A percentile compares a stretch with the other conserved stretches of the same genome.
Conservation (phyloP, 805 yeast species). For the Millerozyma miso region DNA sequence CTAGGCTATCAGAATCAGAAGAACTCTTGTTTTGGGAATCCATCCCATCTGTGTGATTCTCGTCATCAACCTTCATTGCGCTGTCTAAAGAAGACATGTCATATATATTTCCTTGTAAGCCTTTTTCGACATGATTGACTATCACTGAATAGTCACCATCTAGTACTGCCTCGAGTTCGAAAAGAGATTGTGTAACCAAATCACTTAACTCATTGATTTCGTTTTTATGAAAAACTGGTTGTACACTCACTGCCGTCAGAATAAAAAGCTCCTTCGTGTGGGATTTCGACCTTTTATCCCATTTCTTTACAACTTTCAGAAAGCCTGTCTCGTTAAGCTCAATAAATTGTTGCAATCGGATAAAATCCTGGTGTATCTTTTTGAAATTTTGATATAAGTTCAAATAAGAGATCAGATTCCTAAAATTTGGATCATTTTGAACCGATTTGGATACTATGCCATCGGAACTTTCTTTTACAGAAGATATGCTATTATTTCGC, state of each 20-base stretch:
- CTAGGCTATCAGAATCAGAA: not conserved
- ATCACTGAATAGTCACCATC: constrained; percentile 41
- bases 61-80: not conserved
- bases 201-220: constrained; percentile 85
- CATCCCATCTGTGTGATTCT: not conserved
- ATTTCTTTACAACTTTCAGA: constrained; percentile 90
- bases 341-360: constrained; percentile 86
- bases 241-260: constrained; percentile 90
- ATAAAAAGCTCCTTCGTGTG: constrained; percentile 90
- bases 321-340: constrained; percentile 95
- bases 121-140: constrained; percentile 4
- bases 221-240: constrained; percentile 90
- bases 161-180: constrained; percentile 65
- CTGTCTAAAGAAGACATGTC: constrained; percentile 4
- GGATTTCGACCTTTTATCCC: constrained; percentile 96
- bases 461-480: not conserved
- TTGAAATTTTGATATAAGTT: constrained; percentile 85
- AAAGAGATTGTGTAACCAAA: constrained; percentile 56
- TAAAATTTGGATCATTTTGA: constrained; percentile 33
- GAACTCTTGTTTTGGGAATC: constrained; percentile 10
- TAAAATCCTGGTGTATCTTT: constrained; percentile 83
- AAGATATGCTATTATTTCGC: constrained; percentile 1
- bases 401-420: constrained; percentile 71
- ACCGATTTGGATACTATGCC: constrained; percentile 1
- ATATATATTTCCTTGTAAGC: constrained; percentile 1